A percentile compares a stretch with the other conserved stretches of the same genome.
Conservation (phyloP, 2,329 filamentous ascomycete species). For the Hypoxylon sp. region DNA sequence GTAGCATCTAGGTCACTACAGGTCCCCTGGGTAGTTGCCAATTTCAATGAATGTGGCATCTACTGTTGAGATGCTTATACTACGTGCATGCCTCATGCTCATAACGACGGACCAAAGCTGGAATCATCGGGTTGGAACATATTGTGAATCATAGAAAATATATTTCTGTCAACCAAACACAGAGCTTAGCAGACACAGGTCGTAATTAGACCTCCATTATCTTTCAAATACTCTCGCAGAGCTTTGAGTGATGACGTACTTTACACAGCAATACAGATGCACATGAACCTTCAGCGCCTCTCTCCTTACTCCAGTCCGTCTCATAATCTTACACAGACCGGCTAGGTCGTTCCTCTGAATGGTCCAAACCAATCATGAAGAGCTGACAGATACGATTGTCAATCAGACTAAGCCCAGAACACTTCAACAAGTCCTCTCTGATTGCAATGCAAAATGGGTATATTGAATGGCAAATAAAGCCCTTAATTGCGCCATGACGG, state of each 20-base stretch:
- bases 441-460: conserved; percentile 45
- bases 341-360: conserved; percentile 19
- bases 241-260: conserved; percentile 28
- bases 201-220: conserved; percentile 24
- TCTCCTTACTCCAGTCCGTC: conserved; percentile 28
- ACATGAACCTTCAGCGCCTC: conserved; percentile 34
- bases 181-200: neutral
- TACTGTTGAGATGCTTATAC: neutral
- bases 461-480: conserved; percentile 38
- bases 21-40: neutral
- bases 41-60: neutral
- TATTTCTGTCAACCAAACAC: conserved; percentile 5
- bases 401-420: conserved; percentile 28
- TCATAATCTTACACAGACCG: conserved; percentile 32
- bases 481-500: conserved; percentile 22
- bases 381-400: conserved; percentile 18
- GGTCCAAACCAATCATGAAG: conserved; percentile 15
- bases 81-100: neutral
- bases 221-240: conserved; percentile 30
- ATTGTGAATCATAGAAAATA: conserved; percentile 2
- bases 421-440: conserved; percentile 31
- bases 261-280: conserved; percentile 46
- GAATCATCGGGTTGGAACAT: neutral
- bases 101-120: neutral
- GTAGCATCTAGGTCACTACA: neutral